Evolutionary conservation across 305 asterid genomes (phyloP).

Genomic region (Petunia hybrid): DNA sequence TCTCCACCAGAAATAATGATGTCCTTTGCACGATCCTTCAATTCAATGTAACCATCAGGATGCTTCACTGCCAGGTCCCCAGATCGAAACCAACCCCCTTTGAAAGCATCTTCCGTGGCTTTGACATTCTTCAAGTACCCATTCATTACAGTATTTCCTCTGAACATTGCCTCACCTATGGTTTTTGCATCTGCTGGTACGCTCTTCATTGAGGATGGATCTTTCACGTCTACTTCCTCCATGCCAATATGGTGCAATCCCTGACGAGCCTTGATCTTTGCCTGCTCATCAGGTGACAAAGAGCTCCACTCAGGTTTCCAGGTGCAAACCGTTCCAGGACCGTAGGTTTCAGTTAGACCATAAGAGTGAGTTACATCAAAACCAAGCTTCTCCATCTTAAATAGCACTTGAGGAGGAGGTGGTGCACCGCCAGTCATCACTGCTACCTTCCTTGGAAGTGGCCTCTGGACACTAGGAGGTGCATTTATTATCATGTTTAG

Average conservation of each 20-base stretch:
- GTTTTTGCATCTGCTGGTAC: slow-evolving; percentile 28
- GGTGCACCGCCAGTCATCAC: slow-evolving; percentile 35
- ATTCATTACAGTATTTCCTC: slow-evolving; percentile 38
- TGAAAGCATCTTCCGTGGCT: slow-evolving; percentile 35
- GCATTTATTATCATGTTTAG: slow-evolving; percentile 36
- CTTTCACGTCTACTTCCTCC: slow-evolving; percentile 35
- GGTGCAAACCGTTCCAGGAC: slow-evolving; percentile 32
- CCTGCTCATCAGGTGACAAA: slow-evolving; percentile 27
- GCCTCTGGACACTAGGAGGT: not conserved
- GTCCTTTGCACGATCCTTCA: slow-evolving; percentile 37
- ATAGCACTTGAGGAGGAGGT: slow-evolving; percentile 32
- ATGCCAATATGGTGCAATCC: slow-evolving; percentile 33
- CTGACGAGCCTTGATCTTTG: slow-evolving; percentile 34
- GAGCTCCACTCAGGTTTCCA: slow-evolving; percentile 39
- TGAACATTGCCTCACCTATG: slow-evolving; percentile 37
- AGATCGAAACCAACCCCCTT: slow-evolving; percentile 33
- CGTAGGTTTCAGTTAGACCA: slow-evolving; percentile 37
- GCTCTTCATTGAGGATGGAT: slow-evolving; percentile 31
- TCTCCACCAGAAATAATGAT: slow-evolving; percentile 36
- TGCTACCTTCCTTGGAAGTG: slow-evolving; percentile 19
- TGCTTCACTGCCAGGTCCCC: slow-evolving; percentile 36
- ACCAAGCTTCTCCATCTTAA: slow-evolving; percentile 32
- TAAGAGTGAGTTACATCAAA: slow-evolving; percentile 27
- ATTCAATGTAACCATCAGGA: slow-evolving; percentile 34
- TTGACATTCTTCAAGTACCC: slow-evolving; percentile 31